These are phyloP conservation scores for Pisolithus marmoratus DNA, from an alignment of 768 basidiomycete genomes.

Conservation along the genomic window DNA sequence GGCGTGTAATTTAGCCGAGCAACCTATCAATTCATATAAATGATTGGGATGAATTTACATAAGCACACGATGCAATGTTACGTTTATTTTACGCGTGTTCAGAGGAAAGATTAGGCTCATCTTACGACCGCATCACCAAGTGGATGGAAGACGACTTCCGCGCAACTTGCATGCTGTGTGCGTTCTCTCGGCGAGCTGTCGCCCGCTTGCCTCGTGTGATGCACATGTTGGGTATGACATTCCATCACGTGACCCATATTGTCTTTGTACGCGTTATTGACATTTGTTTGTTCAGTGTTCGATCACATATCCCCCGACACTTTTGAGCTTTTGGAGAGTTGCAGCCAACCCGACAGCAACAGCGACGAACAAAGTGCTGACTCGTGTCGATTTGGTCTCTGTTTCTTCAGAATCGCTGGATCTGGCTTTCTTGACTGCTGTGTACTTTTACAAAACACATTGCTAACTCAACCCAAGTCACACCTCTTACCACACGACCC, in stretches of 20 bases:
- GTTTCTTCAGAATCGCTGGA: neutral
- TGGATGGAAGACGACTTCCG: too few relatives aligned
- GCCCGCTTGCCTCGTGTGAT: neutral
- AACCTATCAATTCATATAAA: too few relatives aligned
- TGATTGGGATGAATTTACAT: too few relatives aligned
- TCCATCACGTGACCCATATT: constrained; percentile 18
- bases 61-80: too few relatives aligned
- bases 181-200: too few relatives aligned
- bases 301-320: constrained; percentile 7
- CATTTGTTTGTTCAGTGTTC: constrained; percentile 22
- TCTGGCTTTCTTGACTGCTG: neutral
- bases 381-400: neutral
- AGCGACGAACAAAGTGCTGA: constrained; percentile 2
- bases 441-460: constrained; percentile 22
- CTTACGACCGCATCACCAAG: too few relatives aligned
- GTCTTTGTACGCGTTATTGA: constrained; percentile 27
- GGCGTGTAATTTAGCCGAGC: too few relatives aligned
- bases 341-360: constrained; percentile 6
- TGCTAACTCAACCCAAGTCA: neutral
- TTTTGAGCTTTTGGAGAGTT: neutral
- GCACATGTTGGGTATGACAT: neutral
- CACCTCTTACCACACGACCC: neutral
- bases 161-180: too few relatives aligned
- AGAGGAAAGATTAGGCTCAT: too few relatives aligned
- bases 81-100: too few relatives aligned